Evolutionary conservation across 345 rosid genomes (phyloP).

Genomic region (Melastoma malabathricum): DNA sequence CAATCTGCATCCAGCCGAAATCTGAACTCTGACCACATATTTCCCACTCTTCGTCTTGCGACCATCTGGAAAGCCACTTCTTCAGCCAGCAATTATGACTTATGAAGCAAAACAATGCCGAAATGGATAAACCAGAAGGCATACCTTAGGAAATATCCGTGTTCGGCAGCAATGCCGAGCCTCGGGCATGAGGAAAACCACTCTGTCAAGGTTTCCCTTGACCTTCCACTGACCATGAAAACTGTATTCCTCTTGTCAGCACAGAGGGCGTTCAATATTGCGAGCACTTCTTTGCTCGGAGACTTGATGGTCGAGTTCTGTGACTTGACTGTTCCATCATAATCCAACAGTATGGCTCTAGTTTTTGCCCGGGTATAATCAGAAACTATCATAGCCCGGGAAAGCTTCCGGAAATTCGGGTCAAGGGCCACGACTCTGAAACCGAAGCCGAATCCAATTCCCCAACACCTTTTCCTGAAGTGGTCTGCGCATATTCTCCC

Average conservation of each 20-base stretch:
- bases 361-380: slow-evolving; percentile 15
- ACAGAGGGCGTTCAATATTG: slow-evolving; percentile 18
- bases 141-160: slow-evolving; percentile 30
- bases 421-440: slow-evolving; percentile 28
- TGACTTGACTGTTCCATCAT: slow-evolving; percentile 27
- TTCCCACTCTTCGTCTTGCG: slow-evolving; percentile 26
- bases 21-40: slow-evolving; percentile 24
- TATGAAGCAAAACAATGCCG: background rate
- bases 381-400: slow-evolving; percentile 11
- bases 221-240: slow-evolving; percentile 30
- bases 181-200: slow-evolving; percentile 26
- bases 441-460: slow-evolving; percentile 26
- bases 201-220: slow-evolving; percentile 15
- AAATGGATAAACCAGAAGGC: background rate
- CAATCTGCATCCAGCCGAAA: slow-evolving; percentile 39
- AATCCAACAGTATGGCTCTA: slow-evolving; percentile 30
- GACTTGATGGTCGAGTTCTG: slow-evolving; percentile 14
- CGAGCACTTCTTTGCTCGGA: slow-evolving; percentile 18
- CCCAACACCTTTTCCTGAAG: slow-evolving; percentile 24
- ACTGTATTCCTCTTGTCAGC: slow-evolving; percentile 20
- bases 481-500: slow-evolving; percentile 26
- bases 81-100: too few relatives aligned
- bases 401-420: slow-evolving; percentile 26
- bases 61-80: slow-evolving; percentile 9
- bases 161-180: slow-evolving; percentile 30